phyloP scores from a whole-genome alignment of 495 filamentous ascomycete genomes.

The Paragyromitra xinjiangensis region DNA sequence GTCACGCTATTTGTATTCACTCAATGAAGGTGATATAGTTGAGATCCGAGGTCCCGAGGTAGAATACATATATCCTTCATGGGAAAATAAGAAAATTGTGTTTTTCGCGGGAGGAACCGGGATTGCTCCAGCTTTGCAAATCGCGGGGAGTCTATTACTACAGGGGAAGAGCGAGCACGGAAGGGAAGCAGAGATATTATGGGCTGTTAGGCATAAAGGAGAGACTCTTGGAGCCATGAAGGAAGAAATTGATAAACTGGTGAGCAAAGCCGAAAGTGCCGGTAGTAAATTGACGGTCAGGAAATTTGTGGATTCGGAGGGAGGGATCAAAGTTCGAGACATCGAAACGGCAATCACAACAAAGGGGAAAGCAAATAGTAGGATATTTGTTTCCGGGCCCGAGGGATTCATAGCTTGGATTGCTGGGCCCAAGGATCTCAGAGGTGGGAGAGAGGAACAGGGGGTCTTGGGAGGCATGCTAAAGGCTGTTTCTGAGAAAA shows the following conservation, averaged over 20 bases:
- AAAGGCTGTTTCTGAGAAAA: conserved; percentile 59
- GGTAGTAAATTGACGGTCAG: conserved; percentile 29
- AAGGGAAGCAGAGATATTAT: conserved; percentile 68
- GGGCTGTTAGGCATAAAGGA: conserved; percentile 65
- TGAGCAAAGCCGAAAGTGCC: conserved; percentile 34
- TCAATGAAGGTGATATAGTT: conserved; percentile 67
- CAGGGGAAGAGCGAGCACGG: conserved; percentile 13
- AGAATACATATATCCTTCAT: conserved; percentile 70
- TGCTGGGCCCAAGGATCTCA: conserved; percentile 80
- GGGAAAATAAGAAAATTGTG: conserved; percentile 66
- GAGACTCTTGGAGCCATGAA: conserved; percentile 62
- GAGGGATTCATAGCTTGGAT: conserved; percentile 85
- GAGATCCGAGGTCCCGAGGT: conserved; percentile 80
- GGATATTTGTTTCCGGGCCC: conserved; percentile 81
- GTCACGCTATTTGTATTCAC: conserved; percentile 64
- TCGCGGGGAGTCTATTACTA: conserved; percentile 68
- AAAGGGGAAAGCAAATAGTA: conserved; percentile 60
- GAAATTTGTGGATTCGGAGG: conserved; percentile 52
- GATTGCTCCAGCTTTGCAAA: conserved; percentile 88
- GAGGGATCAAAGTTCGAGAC: conserved; percentile 52
- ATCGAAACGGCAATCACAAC: conserved; percentile 37
- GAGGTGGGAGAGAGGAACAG: conserved; percentile 73
- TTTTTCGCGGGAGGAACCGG: conserved; percentile 95
- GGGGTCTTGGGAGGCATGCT: conserved; percentile 67
- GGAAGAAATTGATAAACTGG: conserved; percentile 68